Evolutionary conservation across 495 filamentous ascomycete species (phyloP).

Genomic region (Xylaria telfairii): DNA sequence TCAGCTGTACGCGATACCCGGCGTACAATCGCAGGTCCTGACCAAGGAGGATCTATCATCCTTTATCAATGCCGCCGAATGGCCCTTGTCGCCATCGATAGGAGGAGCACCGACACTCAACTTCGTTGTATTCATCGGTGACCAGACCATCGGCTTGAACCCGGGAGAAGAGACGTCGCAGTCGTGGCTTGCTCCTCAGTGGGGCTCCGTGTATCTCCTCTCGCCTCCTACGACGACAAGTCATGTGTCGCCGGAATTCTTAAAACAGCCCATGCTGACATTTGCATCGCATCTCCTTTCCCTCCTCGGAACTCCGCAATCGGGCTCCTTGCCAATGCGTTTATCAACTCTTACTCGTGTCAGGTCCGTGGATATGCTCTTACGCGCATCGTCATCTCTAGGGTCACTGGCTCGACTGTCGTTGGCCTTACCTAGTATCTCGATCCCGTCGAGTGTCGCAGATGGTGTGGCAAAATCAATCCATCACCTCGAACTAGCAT

Average conservation of each 20-base stretch:
- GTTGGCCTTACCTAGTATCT: conserved; percentile 83
- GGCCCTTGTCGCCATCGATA: conserved; percentile 94
- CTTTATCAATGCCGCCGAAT: conserved; percentile 97
- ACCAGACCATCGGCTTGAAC: conserved; percentile 51
- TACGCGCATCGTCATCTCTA: conserved; percentile 91
- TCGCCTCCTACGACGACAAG: conserved; percentile 59
- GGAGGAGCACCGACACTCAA: conserved; percentile 92
- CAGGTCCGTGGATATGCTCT: conserved; percentile 81
- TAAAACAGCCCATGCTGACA: conserved; percentile 81
- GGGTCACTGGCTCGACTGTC: conserved; percentile 90
- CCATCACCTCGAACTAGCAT: conserved; percentile 74
- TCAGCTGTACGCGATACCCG: conserved; percentile 86
- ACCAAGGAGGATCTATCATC: conserved; percentile 87
- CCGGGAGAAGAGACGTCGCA: conserved; percentile 67
- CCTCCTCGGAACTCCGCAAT: conserved; percentile 83
- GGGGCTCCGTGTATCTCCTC: conserved; percentile 89
- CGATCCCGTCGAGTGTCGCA: conserved; percentile 86
- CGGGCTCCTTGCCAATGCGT: conserved; percentile 80
- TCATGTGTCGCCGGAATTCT: conserved; percentile 52
- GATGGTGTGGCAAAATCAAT: conserved; percentile 83
- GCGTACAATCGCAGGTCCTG: conserved; percentile 70
- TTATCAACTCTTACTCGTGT: conserved; percentile 83
- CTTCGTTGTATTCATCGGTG: conserved; percentile 85
- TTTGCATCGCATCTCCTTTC: conserved; percentile 93
- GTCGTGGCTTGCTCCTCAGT: conserved; percentile 95